Conservation (phyloP, 768 basidiomycete genomes). For the Clitopilus passeckerianus region DNA sequence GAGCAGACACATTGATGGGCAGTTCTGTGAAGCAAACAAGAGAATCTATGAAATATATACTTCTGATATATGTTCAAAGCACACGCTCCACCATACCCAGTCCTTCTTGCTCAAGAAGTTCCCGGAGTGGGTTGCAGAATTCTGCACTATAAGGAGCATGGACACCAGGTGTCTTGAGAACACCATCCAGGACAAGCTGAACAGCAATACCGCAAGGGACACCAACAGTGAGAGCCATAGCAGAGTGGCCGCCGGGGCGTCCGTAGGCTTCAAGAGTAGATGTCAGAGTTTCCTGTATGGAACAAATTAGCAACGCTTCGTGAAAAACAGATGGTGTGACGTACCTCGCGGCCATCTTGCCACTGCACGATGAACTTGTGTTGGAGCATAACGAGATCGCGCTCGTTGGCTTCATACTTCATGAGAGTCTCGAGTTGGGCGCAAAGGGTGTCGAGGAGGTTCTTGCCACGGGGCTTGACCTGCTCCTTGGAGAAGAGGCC, state of each 20-base stretch:
- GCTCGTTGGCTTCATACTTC: constrained; percentile 86
- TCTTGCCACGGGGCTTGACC: constrained; percentile 58
- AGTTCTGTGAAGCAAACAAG: too few species aligned
- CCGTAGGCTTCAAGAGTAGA: constrained; percentile 92
- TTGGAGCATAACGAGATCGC: constrained; percentile 96
- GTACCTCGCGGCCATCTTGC: constrained; percentile 71
- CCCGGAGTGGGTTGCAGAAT: constrained; percentile 72
- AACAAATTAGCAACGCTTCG: neutral
- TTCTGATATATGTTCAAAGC: constrained; percentile 30
- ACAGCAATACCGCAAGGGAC: constrained; percentile 92
- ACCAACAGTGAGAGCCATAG: constrained; percentile 91
- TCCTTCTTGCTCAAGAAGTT: constrained; percentile 67
- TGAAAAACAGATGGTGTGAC: constrained; percentile 12
- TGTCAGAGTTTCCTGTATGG: constrained; percentile 69
- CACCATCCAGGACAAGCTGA: constrained; percentile 87
- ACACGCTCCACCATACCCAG: constrained; percentile 68
- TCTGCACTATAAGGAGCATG: constrained; percentile 84
- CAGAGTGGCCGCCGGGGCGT: constrained; percentile 69
- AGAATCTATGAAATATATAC: too few species aligned
- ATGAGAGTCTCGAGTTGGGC: constrained; percentile 86
- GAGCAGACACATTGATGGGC: too few species aligned
- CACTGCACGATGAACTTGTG: constrained; percentile 96
- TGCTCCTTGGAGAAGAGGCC: constrained; percentile 80
- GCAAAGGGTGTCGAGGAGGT: constrained; percentile 92
- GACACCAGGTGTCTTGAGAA: constrained; percentile 72